These are phyloP conservation scores for Schwanniomyces pseudopolymorphus DNA, from an alignment of 805 yeast genomes.

Conservation along the genomic window DNA sequence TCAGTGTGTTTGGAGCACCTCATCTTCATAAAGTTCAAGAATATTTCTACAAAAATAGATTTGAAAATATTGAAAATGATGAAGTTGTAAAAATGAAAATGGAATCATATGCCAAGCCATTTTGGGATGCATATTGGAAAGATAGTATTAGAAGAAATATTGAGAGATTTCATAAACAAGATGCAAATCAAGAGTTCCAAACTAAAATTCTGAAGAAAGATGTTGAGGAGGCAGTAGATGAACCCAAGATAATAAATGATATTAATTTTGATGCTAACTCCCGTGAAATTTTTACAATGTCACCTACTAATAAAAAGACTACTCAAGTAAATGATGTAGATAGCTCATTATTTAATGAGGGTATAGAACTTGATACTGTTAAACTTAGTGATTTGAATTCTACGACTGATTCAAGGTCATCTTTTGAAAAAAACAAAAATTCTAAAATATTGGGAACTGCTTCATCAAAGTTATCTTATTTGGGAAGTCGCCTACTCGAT, in stretches of 20 bases:
- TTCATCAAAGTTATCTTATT: constrained; percentile 62
- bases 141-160: constrained; percentile 34
- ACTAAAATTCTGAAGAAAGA: constrained; percentile 4
- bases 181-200: constrained; percentile 28
- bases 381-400: constrained; percentile 6
- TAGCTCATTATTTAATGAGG: not conserved
- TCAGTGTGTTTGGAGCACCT: constrained; percentile 59
- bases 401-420: constrained; percentile 23
- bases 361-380: not conserved
- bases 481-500: constrained; percentile 53
- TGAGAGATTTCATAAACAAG: constrained; percentile 38
- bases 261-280: not conserved
- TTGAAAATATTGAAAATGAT: constrained; percentile 29
- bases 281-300: not conserved
- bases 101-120: constrained; percentile 33
- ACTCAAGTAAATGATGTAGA: not conserved
- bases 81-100: constrained; percentile 31
- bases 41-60: constrained; percentile 53
- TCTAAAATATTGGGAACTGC: constrained; percentile 58
- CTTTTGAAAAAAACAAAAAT: constrained; percentile 18
- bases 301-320: not conserved
- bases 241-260: constrained; percentile 2
- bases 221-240: constrained; percentile 4
- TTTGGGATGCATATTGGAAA: constrained; percentile 59
- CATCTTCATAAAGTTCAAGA: constrained; percentile 53